These are phyloP conservation scores for Ligustrum vulgare DNA, from an alignment of 257 asterid genomes.

Conservation along the genomic window DNA sequence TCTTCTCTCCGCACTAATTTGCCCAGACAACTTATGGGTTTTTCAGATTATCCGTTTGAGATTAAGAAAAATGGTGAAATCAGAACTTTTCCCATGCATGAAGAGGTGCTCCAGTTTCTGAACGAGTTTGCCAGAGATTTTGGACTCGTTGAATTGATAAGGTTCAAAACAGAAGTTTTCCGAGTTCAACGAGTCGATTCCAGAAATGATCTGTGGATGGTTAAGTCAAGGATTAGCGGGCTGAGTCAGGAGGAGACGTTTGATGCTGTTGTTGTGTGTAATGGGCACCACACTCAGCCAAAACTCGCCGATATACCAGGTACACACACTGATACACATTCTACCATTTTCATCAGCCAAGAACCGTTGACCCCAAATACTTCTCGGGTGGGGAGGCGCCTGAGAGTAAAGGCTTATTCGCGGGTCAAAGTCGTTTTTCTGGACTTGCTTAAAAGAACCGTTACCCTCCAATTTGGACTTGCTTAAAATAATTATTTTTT, in stretches of 20 bases:
- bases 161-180: conserved; percentile 42
- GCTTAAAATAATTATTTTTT: too few relatives aligned
- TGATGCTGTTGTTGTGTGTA: conserved; percentile 60
- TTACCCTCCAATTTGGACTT: too few relatives aligned
- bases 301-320: conserved; percentile 50
- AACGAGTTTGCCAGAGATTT: conserved; percentile 42
- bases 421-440: too few relatives aligned
- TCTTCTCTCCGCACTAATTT: conserved; percentile 50
- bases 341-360: conserved; percentile 3
- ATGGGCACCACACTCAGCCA: conserved; percentile 49
- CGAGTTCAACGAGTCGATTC: conserved; percentile 38
- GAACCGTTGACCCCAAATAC: not conserved
- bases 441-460: too few relatives aligned
- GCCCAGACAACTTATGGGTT: conserved; percentile 58
- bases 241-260: conserved; percentile 29
- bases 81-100: conserved; percentile 47
- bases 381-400: too few relatives aligned
- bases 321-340: not conserved
- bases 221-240: conserved; percentile 33
- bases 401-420: too few relatives aligned
- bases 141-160: conserved; percentile 42
- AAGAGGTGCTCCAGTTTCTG: conserved; percentile 53
- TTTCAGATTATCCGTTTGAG: conserved; percentile 48
- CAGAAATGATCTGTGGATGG: conserved; percentile 37
- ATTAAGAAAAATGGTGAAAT: conserved; percentile 18